Percentiles rank a stretch among this genome's conserved stretches.
Evolutionary conservation across 2,329 filamentous ascomycete species (phyloP).

Genomic region (Apiospora marii): DNA sequence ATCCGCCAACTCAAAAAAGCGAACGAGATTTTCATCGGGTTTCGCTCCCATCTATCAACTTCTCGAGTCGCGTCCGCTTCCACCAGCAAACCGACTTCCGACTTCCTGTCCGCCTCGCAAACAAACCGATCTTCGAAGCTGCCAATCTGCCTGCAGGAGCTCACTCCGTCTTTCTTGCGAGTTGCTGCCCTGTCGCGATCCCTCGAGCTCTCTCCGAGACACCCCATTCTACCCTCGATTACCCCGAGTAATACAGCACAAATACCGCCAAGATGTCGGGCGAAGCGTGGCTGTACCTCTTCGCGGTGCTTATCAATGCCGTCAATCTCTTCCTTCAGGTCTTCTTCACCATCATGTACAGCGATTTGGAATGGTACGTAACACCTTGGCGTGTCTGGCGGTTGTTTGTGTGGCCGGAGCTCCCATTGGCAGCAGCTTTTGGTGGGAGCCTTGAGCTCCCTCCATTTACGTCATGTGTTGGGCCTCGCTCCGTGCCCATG

Average conservation of each 20-base stretch:
- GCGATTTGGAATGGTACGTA: conserved; percentile 95
- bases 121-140: background rate
- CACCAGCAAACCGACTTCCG: conserved; percentile 11
- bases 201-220: background rate
- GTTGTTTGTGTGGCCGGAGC: conserved; percentile 3
- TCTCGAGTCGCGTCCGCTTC: conserved; percentile 8
- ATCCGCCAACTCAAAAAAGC: conserved; percentile 7
- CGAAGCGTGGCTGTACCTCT: conserved; percentile 97
- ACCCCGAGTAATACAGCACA: conserved; percentile 11
- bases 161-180: background rate
- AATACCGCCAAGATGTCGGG: conserved; percentile 75
- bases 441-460: background rate
- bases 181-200: conserved; percentile 4
- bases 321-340: conserved; percentile 99
- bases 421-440: background rate
- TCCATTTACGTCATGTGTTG: conserved; percentile 26
- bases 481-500: conserved; percentile 36
- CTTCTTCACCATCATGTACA: conserved; percentile 99
- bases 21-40: conserved; percentile 16
- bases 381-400: conserved; percentile 28
- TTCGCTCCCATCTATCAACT: background rate
- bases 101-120: background rate
- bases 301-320: conserved; percentile 98
- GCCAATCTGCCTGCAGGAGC: background rate
- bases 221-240: background rate